Conservation (phyloP, 2,329 filamentous ascomycete genomes). For the Colletotrichum coccodes region DNA sequence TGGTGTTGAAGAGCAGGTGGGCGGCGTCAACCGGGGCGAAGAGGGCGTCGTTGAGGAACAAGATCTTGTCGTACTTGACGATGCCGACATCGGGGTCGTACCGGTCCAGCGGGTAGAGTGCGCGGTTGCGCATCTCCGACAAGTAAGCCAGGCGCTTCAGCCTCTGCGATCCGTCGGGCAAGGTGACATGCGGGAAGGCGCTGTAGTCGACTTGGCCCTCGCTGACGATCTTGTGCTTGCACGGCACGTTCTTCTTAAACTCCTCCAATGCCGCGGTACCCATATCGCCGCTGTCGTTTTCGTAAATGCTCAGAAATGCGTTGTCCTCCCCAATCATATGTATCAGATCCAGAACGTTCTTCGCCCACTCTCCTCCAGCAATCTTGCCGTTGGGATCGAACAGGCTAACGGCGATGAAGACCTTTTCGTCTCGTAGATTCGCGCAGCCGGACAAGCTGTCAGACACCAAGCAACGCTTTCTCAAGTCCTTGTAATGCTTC, state of each 20-base stretch:
- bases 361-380: conserved; percentile 72
- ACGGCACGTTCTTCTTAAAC: conserved; percentile 59
- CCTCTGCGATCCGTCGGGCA: conserved; percentile 71
- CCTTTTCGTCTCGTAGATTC: conserved; percentile 64
- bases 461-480: conserved; percentile 42
- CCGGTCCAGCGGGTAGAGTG: conserved; percentile 70
- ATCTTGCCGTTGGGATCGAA: conserved; percentile 72
- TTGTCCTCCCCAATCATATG: conserved; percentile 74
- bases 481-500: conserved; percentile 48
- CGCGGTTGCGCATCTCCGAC: conserved; percentile 77
- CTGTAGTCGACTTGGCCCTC: conserved; percentile 67
- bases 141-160: conserved; percentile 80
- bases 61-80: conserved; percentile 62
- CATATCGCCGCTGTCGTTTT: conserved; percentile 71
- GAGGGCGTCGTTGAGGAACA: conserved; percentile 76
- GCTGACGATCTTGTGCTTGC: conserved; percentile 63
- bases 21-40: conserved; percentile 62
- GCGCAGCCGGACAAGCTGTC: conserved; percentile 45
- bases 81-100: conserved; percentile 45
- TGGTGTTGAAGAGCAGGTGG: conserved; percentile 71
- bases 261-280: conserved; percentile 63
- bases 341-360: conserved; percentile 68
- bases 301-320: conserved; percentile 78
- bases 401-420: conserved; percentile 80
- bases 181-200: conserved; percentile 66